A percentile compares a stretch with the other conserved stretches of the same genome.
These are phyloP conservation scores for Aspergillaceae sp. DNA, from an alignment of 2,329 filamentous ascomycete species.

Conservation along the genomic window DNA sequence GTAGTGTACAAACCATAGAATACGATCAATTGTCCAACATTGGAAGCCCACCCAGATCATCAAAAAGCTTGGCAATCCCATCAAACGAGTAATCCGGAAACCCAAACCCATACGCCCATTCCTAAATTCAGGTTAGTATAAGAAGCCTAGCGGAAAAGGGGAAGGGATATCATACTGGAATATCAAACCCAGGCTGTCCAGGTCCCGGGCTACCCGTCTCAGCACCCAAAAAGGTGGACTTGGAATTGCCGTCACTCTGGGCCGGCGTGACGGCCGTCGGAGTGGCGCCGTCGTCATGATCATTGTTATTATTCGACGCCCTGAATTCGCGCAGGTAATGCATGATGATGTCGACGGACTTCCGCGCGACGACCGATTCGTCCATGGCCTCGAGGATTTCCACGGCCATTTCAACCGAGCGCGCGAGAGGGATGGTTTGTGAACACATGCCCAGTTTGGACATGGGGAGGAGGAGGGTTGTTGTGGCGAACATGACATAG, in stretches of 20 bases:
- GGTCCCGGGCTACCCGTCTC: conserved; percentile 4
- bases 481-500: conserved; percentile 34
- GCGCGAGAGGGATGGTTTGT: conserved; percentile 20
- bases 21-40: conserved; percentile 18
- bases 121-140: conserved; percentile 8
- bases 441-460: conserved; percentile 21
- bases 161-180: conserved; percentile 15
- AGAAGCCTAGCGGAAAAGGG: neutral
- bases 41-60: conserved; percentile 24
- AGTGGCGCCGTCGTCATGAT: neutral
- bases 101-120: conserved; percentile 29
- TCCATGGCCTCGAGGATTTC: conserved; percentile 37
- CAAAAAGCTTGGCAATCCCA: conserved; percentile 26
- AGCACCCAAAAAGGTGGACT: neutral
- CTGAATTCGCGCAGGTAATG: conserved; percentile 25
- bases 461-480: conserved; percentile 29
- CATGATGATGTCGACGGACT: conserved; percentile 30
- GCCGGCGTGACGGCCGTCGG: neutral
- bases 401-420: conserved; percentile 30
- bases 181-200: conserved; percentile 14
- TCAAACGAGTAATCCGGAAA: conserved; percentile 31
- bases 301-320: conserved; percentile 3
- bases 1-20: neutral
- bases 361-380: conserved; percentile 33
- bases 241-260: neutral